phyloP scores from a whole-genome alignment of 257 asterid species.

The Euphrasia confusa region DNA sequence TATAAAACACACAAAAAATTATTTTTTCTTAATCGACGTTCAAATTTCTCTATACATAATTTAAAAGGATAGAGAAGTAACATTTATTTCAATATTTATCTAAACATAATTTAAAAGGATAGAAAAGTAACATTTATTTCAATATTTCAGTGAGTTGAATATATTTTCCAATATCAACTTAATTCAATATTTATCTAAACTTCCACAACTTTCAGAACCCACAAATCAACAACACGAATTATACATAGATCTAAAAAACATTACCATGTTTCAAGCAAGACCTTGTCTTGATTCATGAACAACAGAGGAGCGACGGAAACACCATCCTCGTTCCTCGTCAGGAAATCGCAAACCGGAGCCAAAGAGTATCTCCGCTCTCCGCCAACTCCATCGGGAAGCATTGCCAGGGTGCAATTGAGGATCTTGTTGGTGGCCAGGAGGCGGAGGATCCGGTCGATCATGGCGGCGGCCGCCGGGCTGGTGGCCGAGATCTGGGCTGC shows the following conservation, averaged over 20 bases:
- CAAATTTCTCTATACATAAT: no score
- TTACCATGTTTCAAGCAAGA: constrained; percentile 33
- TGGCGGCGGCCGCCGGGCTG: background rate
- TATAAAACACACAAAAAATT: no score
- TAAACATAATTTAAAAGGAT: no score
- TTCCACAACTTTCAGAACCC: no score
- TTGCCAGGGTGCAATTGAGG: constrained; percentile 18
- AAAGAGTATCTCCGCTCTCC: background rate
- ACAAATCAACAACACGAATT: no score
- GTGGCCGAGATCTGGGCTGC: constrained; percentile 27
- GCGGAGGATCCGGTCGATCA: constrained; percentile 18
- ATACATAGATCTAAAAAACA: background rate
- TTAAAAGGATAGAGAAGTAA: no score
- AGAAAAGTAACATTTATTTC: no score
- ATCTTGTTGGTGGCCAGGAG: constrained; percentile 33
- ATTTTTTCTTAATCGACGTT: no score
- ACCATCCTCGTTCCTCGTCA: constrained; percentile 31
- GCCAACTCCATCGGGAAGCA: background rate
- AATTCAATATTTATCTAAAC: no score
- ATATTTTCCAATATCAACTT: no score
- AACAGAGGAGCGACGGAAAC: constrained; percentile 30
- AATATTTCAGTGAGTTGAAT: no score
- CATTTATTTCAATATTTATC: no score
- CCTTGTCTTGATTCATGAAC: constrained; percentile 26
- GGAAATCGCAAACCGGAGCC: constrained; percentile 29